Percentiles rank a stretch among this genome's conserved stretches.
phyloP scores from a whole-genome alignment of 2,329 filamentous ascomycete genomes.

The Keithomyces neogunnii region DNA sequence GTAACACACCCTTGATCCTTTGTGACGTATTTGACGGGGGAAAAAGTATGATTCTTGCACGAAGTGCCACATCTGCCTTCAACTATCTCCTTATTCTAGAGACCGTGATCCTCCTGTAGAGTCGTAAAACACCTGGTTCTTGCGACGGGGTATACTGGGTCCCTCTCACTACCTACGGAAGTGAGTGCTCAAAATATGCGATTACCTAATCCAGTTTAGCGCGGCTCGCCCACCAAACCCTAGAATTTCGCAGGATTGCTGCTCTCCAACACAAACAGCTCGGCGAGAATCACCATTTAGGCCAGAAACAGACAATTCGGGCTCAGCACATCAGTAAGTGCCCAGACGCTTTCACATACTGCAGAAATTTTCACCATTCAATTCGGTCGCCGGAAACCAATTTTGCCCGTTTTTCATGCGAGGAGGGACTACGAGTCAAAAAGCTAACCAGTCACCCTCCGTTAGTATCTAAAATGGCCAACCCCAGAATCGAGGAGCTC shows the following conservation, averaged over 20 bases:
- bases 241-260: conserved; percentile 32
- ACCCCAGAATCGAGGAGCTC: conserved; percentile 96
- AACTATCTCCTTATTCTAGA: no score
- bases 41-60: background rate
- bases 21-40: conserved; percentile 5
- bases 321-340: conserved; percentile 29
- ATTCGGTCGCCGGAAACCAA: background rate
- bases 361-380: background rate
- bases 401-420: conserved; percentile 5
- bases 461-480: conserved; percentile 65
- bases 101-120: no score
- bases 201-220: conserved; percentile 34
- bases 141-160: background rate
- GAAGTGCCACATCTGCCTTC: no score
- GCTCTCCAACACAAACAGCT: conserved; percentile 32
- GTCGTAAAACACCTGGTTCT: no score
- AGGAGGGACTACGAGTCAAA: background rate
- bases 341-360: conserved; percentile 10
- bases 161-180: background rate
- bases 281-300: conserved; percentile 19
- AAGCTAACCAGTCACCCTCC: conserved; percentile 3
- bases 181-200: conserved; percentile 11
- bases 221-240: conserved; percentile 32
- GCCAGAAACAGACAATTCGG: conserved; percentile 23
- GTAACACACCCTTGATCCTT: conserved; percentile 16